Percentiles rank a stretch among this genome's conserved stretches.
These are phyloP conservation scores for Dianthus caryophyllus DNA, from an alignment of 148 eudicot species.

Conservation along the genomic window DNA sequence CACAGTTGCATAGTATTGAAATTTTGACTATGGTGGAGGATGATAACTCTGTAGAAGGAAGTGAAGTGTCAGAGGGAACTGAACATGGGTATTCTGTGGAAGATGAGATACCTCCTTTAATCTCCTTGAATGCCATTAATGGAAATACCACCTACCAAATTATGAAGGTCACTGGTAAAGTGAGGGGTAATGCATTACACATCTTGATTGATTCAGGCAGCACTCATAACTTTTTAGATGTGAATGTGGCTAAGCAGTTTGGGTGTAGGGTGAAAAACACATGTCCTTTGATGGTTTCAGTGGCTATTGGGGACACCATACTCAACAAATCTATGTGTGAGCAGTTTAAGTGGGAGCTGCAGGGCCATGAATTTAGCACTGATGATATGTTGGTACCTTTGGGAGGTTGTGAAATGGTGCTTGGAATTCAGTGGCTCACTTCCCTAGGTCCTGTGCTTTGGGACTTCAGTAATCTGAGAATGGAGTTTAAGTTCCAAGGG, in stretches of 20 bases:
- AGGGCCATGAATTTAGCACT: not conserved
- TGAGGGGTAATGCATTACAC: not conserved
- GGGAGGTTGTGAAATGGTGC: constrained; percentile 1
- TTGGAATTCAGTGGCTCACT: not conserved
- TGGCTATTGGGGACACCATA: not conserved
- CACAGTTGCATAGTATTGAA: not conserved
- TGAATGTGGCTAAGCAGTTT: not conserved
- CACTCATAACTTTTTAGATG: not conserved
- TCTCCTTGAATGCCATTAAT: not conserved
- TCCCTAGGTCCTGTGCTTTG: not conserved
- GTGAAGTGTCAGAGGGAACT: not conserved
- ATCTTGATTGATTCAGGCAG: not conserved
- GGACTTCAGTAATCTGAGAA: not conserved
- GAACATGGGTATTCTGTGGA: not conserved
- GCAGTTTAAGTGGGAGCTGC: not conserved
- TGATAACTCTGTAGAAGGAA: not conserved
- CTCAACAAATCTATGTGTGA: not conserved
- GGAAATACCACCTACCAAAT: not conserved
- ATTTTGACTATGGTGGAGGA: not conserved
- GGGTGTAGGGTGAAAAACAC: not conserved
- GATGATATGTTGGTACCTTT: not conserved
- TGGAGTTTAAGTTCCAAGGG: not conserved
- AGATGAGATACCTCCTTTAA: not conserved
- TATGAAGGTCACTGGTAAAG: not conserved
- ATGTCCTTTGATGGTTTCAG: not conserved